Evolutionary conservation across 768 basidiomycete genomes (phyloP).

Genomic region (Suillus tomentosus): DNA sequence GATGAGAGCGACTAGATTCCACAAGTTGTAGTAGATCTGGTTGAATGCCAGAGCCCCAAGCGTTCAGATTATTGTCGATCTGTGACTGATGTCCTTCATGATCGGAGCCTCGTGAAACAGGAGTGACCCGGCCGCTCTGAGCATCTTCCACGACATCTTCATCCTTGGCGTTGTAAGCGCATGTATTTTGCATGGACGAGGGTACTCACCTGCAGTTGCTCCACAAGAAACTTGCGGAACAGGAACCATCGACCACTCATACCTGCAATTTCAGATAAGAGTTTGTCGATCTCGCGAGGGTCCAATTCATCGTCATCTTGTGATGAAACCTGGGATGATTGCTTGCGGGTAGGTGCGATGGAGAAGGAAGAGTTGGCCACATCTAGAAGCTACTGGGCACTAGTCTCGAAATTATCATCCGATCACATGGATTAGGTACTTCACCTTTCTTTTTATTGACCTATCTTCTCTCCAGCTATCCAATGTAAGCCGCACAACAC

Average conservation of each 20-base stretch:
- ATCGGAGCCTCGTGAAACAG: too few relatives aligned
- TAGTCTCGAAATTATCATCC: not conserved
- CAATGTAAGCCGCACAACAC: constrained; percentile 72
- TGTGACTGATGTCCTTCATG: not conserved
- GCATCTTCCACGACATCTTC: constrained; percentile 16
- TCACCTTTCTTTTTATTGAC: constrained; percentile 75
- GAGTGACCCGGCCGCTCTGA: constrained; percentile 4
- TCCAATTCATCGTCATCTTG: constrained; percentile 68
- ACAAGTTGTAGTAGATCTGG: constrained; percentile 31
- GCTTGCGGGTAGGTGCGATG: constrained; percentile 32
- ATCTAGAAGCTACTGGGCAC: constrained; percentile 46
- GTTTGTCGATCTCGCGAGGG: constrained; percentile 88
- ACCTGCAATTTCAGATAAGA: constrained; percentile 83
- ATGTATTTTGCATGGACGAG: not conserved
- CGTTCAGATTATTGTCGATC: not conserved
- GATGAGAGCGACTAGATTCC: constrained; percentile 54
- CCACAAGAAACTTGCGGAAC: constrained; percentile 84
- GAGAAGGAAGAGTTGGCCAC: constrained; percentile 43
- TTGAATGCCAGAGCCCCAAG: not conserved
- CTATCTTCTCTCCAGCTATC: constrained; percentile 94
- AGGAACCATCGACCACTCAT: constrained; percentile 93
- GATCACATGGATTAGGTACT: constrained; percentile 1
- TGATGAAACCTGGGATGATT: constrained; percentile 30
- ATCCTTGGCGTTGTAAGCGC: constrained; percentile 14
- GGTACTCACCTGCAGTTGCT: constrained; percentile 61